phyloP scores from a whole-genome alignment of 495 filamentous ascomycete genomes.

The Xylaria grammica region DNA sequence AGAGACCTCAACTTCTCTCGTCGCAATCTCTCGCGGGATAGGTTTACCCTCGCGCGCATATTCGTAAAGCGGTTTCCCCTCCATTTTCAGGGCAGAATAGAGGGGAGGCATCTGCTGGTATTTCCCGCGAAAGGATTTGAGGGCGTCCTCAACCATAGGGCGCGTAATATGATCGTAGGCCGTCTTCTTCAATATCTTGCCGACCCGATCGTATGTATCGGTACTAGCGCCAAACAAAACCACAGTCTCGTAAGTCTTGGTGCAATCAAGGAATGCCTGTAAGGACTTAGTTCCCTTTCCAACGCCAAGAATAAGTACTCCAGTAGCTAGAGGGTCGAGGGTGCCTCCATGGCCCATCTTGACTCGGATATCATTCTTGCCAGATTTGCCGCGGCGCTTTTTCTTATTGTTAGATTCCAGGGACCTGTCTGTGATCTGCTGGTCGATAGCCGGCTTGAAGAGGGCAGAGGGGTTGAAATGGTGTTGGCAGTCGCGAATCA shows the following conservation, averaged over 20 bases:
- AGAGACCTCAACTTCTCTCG: constrained; percentile 74
- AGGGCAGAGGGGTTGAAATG: constrained; percentile 79
- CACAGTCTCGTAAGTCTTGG: constrained; percentile 89
- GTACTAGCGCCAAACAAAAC: constrained; percentile 91
- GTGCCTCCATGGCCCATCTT: constrained; percentile 98
- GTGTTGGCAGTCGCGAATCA: constrained; percentile 79
- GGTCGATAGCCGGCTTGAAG: constrained; percentile 75
- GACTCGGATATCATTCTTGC: constrained; percentile 66
- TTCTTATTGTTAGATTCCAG: constrained; percentile 61
- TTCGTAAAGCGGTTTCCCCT: constrained; percentile 93
- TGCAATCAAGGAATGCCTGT: constrained; percentile 77
- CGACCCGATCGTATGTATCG: constrained; percentile 86
- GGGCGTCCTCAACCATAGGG: constrained; percentile 74
- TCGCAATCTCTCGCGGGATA: constrained; percentile 81
- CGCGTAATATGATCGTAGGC: constrained; percentile 79
- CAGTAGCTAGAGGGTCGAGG: constrained; percentile 90
- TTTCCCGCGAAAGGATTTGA: constrained; percentile 79
- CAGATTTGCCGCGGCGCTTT: constrained; percentile 54
- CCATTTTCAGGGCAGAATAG: constrained; percentile 85
- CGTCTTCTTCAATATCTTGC: constrained; percentile 76
- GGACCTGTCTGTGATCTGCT: constrained; percentile 57
- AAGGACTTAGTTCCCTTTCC: constrained; percentile 88
- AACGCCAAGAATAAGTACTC: constrained; percentile 86
- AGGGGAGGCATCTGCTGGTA: constrained; percentile 92
- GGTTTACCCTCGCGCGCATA: constrained; percentile 89